Percentiles rank a stretch among this genome's conserved stretches.
Conservation (phyloP, 805 yeast species). For the Myxozyma kluyveri region DNA sequence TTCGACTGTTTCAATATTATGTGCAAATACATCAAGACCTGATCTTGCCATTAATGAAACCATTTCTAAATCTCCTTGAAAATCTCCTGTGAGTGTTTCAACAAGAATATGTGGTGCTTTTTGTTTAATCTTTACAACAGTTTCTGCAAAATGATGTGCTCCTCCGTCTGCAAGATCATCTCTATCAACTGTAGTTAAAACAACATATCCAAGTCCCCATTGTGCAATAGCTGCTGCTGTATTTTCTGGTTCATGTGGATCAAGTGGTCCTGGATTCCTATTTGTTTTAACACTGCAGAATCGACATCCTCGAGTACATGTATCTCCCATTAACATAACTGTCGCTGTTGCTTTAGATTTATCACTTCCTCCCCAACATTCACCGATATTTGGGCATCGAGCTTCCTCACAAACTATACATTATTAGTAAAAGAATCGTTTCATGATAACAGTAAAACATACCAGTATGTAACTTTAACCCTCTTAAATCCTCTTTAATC, state of each 20-base stretch:
- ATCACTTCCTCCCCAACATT: conserved; percentile 97
- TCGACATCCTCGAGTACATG: conserved; percentile 98
- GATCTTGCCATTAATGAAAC: conserved; percentile 76
- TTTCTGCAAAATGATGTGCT: conserved; percentile 81
- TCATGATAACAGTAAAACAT: neutral
- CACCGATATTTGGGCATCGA: conserved; percentile 98
- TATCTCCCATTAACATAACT: conserved; percentile 96
- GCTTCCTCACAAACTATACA: conserved; percentile 89
- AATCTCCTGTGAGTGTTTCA: conserved; percentile 93
- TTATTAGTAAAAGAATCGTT: neutral
- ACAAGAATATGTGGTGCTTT: conserved; percentile 90
- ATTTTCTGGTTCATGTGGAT: conserved; percentile 94
- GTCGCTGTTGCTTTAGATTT: conserved; percentile 94
- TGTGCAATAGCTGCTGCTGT: conserved; percentile 96
- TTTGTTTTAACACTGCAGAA: conserved; percentile 96
- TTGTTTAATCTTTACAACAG: conserved; percentile 76
- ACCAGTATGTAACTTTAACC: conserved; percentile 75
- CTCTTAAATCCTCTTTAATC: conserved; percentile 81
- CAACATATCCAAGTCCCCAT: conserved; percentile 99
- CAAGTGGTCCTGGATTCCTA: conserved; percentile 81
- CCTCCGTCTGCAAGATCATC: conserved; percentile 95
- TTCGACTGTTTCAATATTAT: conserved; percentile 94
- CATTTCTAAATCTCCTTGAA: conserved; percentile 82
- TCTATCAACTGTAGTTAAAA: conserved; percentile 93
- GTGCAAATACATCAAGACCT: conserved; percentile 95